A percentile compares a stretch with the other conserved stretches of the same genome.
phyloP scores from a whole-genome alignment of 306 rosid genomes.

The Pachyrhizus erosus region DNA sequence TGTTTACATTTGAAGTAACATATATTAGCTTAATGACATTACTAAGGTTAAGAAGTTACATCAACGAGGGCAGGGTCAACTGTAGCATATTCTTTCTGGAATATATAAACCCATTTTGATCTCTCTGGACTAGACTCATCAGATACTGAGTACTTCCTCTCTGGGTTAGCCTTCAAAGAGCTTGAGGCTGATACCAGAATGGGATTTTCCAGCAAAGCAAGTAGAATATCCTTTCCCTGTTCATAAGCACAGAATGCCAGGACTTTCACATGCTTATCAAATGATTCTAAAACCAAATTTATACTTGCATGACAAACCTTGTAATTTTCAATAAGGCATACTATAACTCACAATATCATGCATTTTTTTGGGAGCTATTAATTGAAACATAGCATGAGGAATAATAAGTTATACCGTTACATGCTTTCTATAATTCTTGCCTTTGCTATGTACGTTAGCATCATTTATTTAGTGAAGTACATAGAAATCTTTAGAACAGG shows the following conservation, averaged over 20 bases:
- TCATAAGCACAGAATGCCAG: slow-evolving; percentile 36
- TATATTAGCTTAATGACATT: slow-evolving; percentile 6
- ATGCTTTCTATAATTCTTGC: not conserved
- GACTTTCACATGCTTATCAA: not conserved
- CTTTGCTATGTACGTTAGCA: slow-evolving; percentile 15
- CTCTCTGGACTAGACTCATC: slow-evolving; percentile 51
- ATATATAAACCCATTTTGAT: slow-evolving; percentile 74
- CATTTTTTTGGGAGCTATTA: slow-evolving; percentile 6
- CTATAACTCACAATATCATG: not conserved
- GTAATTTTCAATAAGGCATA: slow-evolving; percentile 13
- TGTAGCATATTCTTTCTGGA: slow-evolving; percentile 89
- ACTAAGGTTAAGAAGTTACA: slow-evolving; percentile 45
- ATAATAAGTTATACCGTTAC: not conserved
- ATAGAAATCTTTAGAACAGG: slow-evolving; percentile 6
- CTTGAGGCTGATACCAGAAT: slow-evolving; percentile 56
- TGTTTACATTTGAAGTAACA: not conserved
- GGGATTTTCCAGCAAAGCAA: slow-evolving; percentile 68
- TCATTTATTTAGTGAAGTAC: not conserved
- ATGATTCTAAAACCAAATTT: slow-evolving; percentile 17
- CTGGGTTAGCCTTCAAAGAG: slow-evolving; percentile 65
- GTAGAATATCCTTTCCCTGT: slow-evolving; percentile 63
- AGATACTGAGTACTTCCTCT: slow-evolving; percentile 56
- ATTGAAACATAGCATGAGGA: not conserved
- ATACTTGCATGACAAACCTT: not conserved
- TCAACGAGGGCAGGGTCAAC: slow-evolving; percentile 73